Percentiles rank a stretch among this genome's conserved stretches.
These are phyloP conservation scores for Triadica sebifera DNA, from an alignment of 345 rosid species.

Conservation along the genomic window DNA sequence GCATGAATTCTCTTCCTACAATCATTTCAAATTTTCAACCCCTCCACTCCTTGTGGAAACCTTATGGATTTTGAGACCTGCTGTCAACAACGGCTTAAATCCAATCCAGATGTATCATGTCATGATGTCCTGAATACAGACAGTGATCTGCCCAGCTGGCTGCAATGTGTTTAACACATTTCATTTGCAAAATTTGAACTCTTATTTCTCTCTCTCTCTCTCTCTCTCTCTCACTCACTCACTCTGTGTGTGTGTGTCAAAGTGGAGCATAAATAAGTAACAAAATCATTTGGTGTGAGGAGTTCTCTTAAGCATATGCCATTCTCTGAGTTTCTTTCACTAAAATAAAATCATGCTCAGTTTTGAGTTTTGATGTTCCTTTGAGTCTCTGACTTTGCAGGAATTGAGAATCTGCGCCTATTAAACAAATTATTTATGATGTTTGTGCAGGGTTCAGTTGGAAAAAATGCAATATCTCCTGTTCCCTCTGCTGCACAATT, in stretches of 20 bases:
- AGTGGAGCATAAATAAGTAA: background rate
- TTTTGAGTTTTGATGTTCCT: background rate
- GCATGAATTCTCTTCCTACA: background rate
- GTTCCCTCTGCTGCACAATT: conserved; percentile 72
- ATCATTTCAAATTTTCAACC: no score
- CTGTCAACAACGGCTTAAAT: background rate
- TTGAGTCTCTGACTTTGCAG: background rate
- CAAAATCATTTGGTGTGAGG: background rate
- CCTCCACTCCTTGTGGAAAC: background rate
- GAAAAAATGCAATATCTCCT: conserved; percentile 48
- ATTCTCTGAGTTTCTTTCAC: background rate
- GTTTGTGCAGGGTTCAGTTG: conserved; percentile 52
- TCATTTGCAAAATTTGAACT: background rate
- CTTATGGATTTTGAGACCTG: background rate
- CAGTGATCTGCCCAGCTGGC: background rate
- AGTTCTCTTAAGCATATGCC: background rate
- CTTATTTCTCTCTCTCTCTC: background rate
- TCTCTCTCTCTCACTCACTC: no score
- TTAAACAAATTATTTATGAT: conserved; percentile 19
- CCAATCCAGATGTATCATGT: background rate
- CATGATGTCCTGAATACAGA: background rate
- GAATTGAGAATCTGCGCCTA: background rate
- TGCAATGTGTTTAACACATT: background rate
- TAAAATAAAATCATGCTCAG: background rate
- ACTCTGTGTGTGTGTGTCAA: no score